These are phyloP conservation scores for Erythrobasidium hasegawianum DNA, from an alignment of 1,284 basidiomycete genomes.

Conservation along the genomic window DNA sequence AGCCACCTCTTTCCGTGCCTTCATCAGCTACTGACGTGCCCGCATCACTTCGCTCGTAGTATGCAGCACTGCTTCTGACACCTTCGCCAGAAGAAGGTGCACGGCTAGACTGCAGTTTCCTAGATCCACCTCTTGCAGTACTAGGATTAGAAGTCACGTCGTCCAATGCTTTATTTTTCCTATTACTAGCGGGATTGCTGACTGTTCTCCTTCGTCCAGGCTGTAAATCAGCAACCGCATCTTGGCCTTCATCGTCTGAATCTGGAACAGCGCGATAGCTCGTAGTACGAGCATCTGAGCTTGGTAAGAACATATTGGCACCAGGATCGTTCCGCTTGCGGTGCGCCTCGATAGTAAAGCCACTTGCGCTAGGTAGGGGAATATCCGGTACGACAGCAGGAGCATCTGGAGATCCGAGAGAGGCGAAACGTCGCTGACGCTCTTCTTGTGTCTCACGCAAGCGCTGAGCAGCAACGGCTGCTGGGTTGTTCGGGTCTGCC, in stretches of 20 bases:
- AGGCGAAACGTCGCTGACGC: conserved; percentile 25
- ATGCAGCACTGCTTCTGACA: conserved; percentile 24
- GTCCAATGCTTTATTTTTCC: not conserved
- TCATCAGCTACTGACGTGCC: conserved; percentile 30
- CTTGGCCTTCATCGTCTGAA: conserved; percentile 24
- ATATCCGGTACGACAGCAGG: not conserved
- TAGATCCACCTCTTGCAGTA: conserved; percentile 18
- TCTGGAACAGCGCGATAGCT: conserved; percentile 16
- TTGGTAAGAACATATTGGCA: conserved; percentile 23
- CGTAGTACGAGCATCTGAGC: conserved; percentile 2
- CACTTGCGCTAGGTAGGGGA: conserved; percentile 8
- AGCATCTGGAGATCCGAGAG: conserved; percentile 11
- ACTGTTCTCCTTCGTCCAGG: conserved; percentile 9
- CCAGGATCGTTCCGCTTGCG: conserved; percentile 32
- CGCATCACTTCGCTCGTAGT: conserved; percentile 36
- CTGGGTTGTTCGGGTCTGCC: conserved; percentile 4
- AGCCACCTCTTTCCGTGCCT: conserved; percentile 14
- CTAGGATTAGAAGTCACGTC: conserved; percentile 7
- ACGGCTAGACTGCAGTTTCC: not conserved
- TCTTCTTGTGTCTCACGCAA: conserved; percentile 21
- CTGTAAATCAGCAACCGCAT: conserved; percentile 17
- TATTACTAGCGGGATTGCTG: not conserved
- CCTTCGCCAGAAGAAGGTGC: not conserved
- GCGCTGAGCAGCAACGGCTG: not conserved
- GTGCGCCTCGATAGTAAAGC: conserved; percentile 27